Evolutionary conservation across 140 eudicot genomes (phyloP).

Genomic region (Ambrosia hybrid): DNA sequence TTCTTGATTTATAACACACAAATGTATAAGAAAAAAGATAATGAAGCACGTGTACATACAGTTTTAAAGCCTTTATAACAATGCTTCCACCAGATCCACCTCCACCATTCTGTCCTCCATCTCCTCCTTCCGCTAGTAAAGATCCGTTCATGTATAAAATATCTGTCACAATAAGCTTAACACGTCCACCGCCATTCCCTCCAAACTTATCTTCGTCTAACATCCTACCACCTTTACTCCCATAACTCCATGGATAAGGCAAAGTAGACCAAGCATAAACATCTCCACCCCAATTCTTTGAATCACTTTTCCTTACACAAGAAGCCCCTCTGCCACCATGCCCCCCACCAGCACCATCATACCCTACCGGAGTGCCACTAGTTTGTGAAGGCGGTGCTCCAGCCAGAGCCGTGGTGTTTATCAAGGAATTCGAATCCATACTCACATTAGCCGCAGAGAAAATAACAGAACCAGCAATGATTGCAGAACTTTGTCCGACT

Average conservation of each 20-base stretch:
- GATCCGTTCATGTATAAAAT: constrained; percentile 71
- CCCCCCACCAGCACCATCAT: constrained; percentile 94
- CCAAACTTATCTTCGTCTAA: constrained; percentile 58
- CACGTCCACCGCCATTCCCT: constrained; percentile 88
- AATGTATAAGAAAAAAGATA: not conserved
- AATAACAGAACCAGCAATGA: constrained; percentile 67
- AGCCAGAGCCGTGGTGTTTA: constrained; percentile 70
- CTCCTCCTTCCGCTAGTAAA: constrained; percentile 76
- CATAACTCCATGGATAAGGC: constrained; percentile 82
- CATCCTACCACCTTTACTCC: constrained; percentile 84
- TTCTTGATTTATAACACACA: not conserved
- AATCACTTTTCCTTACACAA: constrained; percentile 51
- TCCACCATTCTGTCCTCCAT: constrained; percentile 76
- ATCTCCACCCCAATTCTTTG: constrained; percentile 86
- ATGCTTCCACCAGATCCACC: constrained; percentile 98
- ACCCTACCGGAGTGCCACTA: constrained; percentile 87
- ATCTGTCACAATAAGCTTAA: constrained; percentile 54
- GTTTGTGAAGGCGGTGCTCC: constrained; percentile 91
- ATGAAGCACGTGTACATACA: constrained; percentile 55
- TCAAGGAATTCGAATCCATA: constrained; percentile 58
- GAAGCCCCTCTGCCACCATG: constrained; percentile 99
- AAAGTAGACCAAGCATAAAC: constrained; percentile 85
- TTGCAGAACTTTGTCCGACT: constrained; percentile 63
- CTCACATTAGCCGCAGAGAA: constrained; percentile 60
- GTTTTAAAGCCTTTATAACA: constrained; percentile 57